Conservation (phyloP, 2,329 filamentous ascomycete genomes). For the Lachnellula hyalina region DNA sequence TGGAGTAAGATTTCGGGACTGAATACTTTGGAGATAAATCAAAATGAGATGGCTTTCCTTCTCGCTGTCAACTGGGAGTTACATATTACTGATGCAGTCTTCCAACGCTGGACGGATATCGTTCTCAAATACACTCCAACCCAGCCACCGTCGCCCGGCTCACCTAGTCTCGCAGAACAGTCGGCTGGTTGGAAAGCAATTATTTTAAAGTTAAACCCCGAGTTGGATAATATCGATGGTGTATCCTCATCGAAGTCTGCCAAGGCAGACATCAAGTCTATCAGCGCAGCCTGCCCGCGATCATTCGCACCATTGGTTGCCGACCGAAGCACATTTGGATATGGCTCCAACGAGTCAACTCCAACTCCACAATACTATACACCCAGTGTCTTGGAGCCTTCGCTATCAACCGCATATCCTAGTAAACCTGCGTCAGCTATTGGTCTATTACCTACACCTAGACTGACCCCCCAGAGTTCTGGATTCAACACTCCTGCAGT, state of each 20-base stretch:
- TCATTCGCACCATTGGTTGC: conserved; percentile 40
- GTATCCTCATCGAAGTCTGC: conserved; percentile 35
- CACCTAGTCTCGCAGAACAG: conserved; percentile 24
- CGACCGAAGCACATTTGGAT: conserved; percentile 34
- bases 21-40: conserved; percentile 88
- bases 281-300: conserved; percentile 15
- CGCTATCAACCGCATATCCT: conserved; percentile 38
- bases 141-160: conserved; percentile 50
- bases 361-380: conserved; percentile 39
- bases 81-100: conserved; percentile 83
- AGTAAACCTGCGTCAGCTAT: conserved; percentile 47
- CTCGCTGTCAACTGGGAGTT: conserved; percentile 89
- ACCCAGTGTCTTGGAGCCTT: conserved; percentile 47
- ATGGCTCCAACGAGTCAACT: conserved; percentile 37
- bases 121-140: conserved; percentile 71
- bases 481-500: conserved; percentile 57
- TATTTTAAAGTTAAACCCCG: conserved; percentile 51
- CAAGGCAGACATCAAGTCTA: conserved; percentile 19
- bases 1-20: conserved; percentile 99
- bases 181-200: conserved; percentile 51
- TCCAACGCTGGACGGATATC: conserved; percentile 90
- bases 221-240: conserved; percentile 53
- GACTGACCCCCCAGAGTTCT: conserved; percentile 50
- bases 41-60: conserved; percentile 91
- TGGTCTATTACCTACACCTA: conserved; percentile 53